Evolutionary conservation across 202 grass and related monocot genomes (phyloP), one percentile per base, ranked within the genome.

Genomic region (Bolboschoenoplectus hybrid): DNA sequence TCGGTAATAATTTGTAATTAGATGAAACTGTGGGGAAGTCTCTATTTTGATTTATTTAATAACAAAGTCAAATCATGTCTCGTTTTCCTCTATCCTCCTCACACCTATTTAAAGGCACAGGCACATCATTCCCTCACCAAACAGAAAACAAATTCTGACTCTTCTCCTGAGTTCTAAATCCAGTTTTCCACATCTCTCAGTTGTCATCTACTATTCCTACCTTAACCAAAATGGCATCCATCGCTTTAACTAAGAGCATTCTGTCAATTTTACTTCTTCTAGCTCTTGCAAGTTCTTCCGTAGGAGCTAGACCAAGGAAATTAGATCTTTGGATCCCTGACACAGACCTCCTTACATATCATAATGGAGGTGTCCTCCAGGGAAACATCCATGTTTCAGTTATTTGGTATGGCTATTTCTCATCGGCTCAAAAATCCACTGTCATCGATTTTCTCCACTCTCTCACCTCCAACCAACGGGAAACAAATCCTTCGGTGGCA

Each of bases 381-480:
- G 92, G 89, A 67, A 69, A 91, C 80, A 94, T 94, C 53, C 6
- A 81, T 32, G 81, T 97, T 26, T 89, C 91, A 45, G 36, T 97
- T 2, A 9, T 91, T 13, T 94, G 91, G 92, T 93, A 97, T 74
- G 89, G 92, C 53, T 7, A 58, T 35, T 94, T 97, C 85, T 82
- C 73, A 2, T 52, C 69, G 41, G 32, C 81, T 40, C 95, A 97
- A 80, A 97, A 93, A 67, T 53, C 92, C 41, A 84, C 91, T 68
- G 45, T 97, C 86, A 32, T 81, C 50, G 88, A 97, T 67, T 97
- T 94, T 88, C 62, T 97, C 7, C 84, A 87, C 63, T 94, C 95
- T 16, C 69, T 97, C 75, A 89, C 86, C 0, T 17, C 79, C 9
- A 85, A 5, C 19, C 52, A 85, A 0, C 41, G 43, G 46, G 79